These are phyloP conservation scores for Helianthus tuberosus DNA, from an alignment of 129 eudicot genomes.

Conservation along the genomic window DNA sequence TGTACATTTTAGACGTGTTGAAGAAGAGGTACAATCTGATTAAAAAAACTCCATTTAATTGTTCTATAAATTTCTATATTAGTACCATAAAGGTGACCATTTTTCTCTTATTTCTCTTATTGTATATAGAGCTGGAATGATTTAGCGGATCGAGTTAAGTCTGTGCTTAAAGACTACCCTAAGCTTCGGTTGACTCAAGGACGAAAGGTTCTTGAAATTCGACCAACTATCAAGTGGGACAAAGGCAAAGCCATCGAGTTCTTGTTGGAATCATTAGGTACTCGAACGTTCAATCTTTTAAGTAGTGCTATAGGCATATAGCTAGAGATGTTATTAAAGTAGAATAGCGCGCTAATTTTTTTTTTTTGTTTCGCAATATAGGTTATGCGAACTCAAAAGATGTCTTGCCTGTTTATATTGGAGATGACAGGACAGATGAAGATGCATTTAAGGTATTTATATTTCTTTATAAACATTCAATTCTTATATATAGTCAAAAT, in stretches of 20 bases:
- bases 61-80: not conserved
- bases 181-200: constrained; percentile 77
- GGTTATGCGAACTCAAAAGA: constrained; percentile 62
- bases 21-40: constrained; percentile 55
- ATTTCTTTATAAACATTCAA: not conserved
- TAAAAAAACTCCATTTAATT: not conserved
- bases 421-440: constrained; percentile 92
- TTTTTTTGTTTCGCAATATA: not conserved
- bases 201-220: constrained; percentile 88
- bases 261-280: constrained; percentile 81
- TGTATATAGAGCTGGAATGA: constrained; percentile 64
- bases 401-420: constrained; percentile 81
- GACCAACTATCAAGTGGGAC: constrained; percentile 97
- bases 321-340: not conserved
- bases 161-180: constrained; percentile 75
- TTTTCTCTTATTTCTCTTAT: not conserved
- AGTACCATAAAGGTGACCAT: not conserved
- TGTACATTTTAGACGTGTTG: constrained; percentile 88
- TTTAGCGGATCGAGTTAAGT: constrained; percentile 69
- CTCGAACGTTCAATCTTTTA: not conserved
- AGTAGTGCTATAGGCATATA: not conserved
- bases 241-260: constrained; percentile 95
- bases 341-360: not conserved
- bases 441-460: constrained; percentile 84
- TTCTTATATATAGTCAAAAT: constrained; percentile 1